Base-by-base conservation (phyloP, 2,329 filamentous ascomycete species). In the Pseudogymnoascus destructans region DNA sequence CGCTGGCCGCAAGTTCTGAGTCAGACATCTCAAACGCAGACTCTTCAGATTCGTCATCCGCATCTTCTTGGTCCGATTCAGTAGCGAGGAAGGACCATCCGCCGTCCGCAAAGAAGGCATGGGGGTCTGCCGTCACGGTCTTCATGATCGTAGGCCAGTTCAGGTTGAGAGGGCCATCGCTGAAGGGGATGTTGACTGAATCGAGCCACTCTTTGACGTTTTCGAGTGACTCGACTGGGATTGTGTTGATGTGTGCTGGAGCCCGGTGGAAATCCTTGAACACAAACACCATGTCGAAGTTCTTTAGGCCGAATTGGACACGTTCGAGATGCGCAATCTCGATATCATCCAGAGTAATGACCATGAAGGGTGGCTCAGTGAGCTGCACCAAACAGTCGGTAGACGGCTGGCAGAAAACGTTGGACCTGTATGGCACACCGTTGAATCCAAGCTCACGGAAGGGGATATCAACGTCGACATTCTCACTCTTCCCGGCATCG, bases 61-160 rank as follows among this genome's bases (percentile, higher is more conserved):
- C 81, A 42, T 80, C 88, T 63, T 95, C 90, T 11, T 87, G 88
- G 67, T 97, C 93, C 0, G 86, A 90, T 60, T 96, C 92, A 33
- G 85, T 85, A 58, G 85, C 84, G 60, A 98, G 72, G 80, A 98
- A 97, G 1, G 83, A 86, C 93, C 93, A 98, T 49, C 93, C 93
- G 30, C 95, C 93, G 63, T 97, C 92, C 3, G 79, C 82, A 72
- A 96, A 98, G 81, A 98, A 98, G 65, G 86, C 82, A 70, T 98
- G 92, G 1, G 93, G 89, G 69, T 98, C 91, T 33, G 87, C 85
- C 17, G 87, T 92, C 23, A 98, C 91, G 0, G 93, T 98, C 79
- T 98, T 98, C 90, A 98, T 98, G 69, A 98, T 98, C 13, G 91
- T 95, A 9, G 88, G 87, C 93, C 93, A 98, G 78, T 97, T 97